Percentiles rank a stretch among this genome's conserved stretches.
phyloP scores from a whole-genome alignment of 768 basidiomycete species.

The Lactarius akahatsu region DNA sequence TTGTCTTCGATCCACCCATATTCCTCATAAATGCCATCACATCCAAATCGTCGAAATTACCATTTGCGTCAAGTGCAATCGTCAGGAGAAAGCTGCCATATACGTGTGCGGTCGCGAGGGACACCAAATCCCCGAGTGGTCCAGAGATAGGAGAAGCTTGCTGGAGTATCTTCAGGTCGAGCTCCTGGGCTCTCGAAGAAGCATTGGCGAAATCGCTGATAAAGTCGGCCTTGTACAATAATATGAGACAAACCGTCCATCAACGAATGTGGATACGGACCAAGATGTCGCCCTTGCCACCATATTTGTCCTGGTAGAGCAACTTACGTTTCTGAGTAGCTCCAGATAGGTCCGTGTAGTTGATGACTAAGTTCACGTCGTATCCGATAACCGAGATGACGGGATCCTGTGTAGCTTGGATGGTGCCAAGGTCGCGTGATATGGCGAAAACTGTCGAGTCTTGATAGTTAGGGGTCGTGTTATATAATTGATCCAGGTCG shows the following conservation, averaged over 20 bases:
- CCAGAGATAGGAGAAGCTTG: slow-evolving; percentile 50
- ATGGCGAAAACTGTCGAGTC: slow-evolving; percentile 28
- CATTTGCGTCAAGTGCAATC: slow-evolving; percentile 43
- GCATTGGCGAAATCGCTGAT: slow-evolving; percentile 45
- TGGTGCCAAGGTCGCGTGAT: slow-evolving; percentile 32
- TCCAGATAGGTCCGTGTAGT: no score
- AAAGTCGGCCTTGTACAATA: slow-evolving; percentile 32
- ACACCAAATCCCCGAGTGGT: slow-evolving; percentile 52
- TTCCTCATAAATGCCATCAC: slow-evolving; percentile 52
- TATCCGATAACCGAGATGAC: slow-evolving; percentile 34
- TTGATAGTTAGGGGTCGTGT: not conserved
- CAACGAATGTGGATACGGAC: no score
- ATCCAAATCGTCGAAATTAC: slow-evolving; percentile 51
- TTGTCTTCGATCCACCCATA: slow-evolving; percentile 5
- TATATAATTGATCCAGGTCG: not conserved
- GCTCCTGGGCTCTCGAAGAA: slow-evolving; percentile 44
- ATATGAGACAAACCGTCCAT: no score
- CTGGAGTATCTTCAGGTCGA: slow-evolving; percentile 48
- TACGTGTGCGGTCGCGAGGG: slow-evolving; percentile 57
- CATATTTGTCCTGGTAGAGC: slow-evolving; percentile 21
- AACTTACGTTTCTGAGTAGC: slow-evolving; percentile 34
- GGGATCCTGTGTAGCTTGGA: slow-evolving; percentile 26
- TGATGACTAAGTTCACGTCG: no score
- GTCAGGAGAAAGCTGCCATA: slow-evolving; percentile 58
- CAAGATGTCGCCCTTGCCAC: no score